Evolutionary conservation across 2,329 filamentous ascomycete genomes (phyloP), one percentile per base, ranked within the genome.

Genomic region (Byssothecium circinans): DNA sequence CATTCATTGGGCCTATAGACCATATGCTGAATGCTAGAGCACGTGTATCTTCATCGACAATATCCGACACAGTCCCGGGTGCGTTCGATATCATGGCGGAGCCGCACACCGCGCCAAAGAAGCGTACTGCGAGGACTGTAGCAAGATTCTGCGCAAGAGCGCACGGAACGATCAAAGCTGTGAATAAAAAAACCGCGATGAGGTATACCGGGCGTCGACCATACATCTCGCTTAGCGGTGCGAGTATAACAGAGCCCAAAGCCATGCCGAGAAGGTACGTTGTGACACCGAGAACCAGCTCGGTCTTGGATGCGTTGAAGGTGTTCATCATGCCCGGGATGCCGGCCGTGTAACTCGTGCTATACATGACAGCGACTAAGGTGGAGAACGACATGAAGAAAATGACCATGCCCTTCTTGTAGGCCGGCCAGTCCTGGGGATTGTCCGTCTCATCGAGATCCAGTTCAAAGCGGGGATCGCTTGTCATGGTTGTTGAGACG

Each of bases 21-120:
- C 90, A 96, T 27, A 95, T 78, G 4, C 85, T 89, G 71, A 96
- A 89, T 34, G 86, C 86, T n/a, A 94, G 73, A 2, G 89, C 89
- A 14, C 91, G 84, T 61, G 88, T 84, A 40, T 95, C 84, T 37
- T 92, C 88, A 12, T 81, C 79, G n/a, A 89, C 84, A 41, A 96
- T 86, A 67, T 96, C 91, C 22, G 88, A 85, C 10, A 96, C 81
- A 7, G 86, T 89, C 2, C 91, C 91, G 0, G 91, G 89, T 1
- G 87, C 83, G 64, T 95, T 95, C 11, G 85, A 83, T 20, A 96
- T 85, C 82, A 95, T 87, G 34, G 87, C 89, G 5, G 88, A 82
- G 3, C 89, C 87, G 42, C 85, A 89, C 45, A 90, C 70, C 7
- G 86, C 87, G 23, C 84, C 86, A 54, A 94, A 82, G 67, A 91